Percentiles rank a stretch among this genome's conserved stretches.
These are phyloP conservation scores for Mallotus nudiflorus DNA, from an alignment of 345 rosid genomes.

Conservation along the genomic window DNA sequence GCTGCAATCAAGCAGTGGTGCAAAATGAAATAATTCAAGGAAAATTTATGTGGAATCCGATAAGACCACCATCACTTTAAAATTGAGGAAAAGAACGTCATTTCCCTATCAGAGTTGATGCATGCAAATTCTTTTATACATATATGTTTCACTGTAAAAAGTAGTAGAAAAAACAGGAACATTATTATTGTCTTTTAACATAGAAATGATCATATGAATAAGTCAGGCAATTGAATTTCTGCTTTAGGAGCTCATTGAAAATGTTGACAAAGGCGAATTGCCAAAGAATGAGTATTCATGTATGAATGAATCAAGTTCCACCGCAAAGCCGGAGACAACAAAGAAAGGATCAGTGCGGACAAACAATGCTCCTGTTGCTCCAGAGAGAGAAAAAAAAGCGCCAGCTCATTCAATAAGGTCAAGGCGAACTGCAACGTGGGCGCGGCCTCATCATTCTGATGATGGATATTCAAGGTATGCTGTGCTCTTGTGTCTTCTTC, in stretches of 20 bases:
- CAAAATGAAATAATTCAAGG: background rate
- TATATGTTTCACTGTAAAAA: no score
- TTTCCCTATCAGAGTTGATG: background rate
- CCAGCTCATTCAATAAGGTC: conserved; percentile 85
- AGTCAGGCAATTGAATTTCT: conserved; percentile 14
- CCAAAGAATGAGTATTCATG: conserved; percentile 65
- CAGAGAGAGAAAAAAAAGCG: conserved; percentile 64
- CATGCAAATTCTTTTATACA: background rate
- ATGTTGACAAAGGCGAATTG: conserved; percentile 61
- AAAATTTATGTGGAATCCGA: background rate
- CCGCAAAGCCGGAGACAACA: conserved; percentile 28
- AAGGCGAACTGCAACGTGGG: conserved; percentile 88
- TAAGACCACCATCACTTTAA: background rate
- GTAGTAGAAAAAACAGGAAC: background rate
- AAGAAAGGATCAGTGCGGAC: conserved; percentile 41
- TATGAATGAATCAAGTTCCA: conserved; percentile 44
- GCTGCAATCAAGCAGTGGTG: background rate
- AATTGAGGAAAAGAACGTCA: background rate
- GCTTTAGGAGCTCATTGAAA: conserved; percentile 75
- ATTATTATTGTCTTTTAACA: background rate
- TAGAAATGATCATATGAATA: background rate
- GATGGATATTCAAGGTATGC: conserved; percentile 78
- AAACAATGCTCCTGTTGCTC: conserved; percentile 34
- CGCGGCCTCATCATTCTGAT: conserved; percentile 61
- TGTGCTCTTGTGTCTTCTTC: background rate